Conservation (phyloP, 164 flowering plant genomes). For the Taxillus chinensis region DNA sequence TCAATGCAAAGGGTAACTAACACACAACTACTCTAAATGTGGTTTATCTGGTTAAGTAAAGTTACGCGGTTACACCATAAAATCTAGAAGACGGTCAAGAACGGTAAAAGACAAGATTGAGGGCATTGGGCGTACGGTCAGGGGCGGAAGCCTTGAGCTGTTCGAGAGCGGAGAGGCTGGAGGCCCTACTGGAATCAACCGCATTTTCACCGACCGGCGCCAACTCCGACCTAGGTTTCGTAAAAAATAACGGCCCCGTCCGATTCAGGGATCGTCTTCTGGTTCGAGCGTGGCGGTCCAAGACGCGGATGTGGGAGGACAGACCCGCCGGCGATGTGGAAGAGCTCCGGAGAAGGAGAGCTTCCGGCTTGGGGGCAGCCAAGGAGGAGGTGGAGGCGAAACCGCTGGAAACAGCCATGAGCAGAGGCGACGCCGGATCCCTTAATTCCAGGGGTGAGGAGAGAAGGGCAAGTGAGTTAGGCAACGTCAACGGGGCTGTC, state of each 20-base stretch:
- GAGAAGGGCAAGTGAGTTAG: neutral
- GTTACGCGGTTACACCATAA: too few relatives aligned
- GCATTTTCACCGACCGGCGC: conserved; percentile 16
- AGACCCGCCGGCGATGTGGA: conserved; percentile 14
- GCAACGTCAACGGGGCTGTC: neutral
- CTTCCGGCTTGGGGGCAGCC: conserved; percentile 47
- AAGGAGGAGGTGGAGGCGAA: conserved; percentile 21
- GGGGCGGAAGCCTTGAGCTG: conserved; percentile 74
- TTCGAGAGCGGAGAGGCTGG: conserved; percentile 72
- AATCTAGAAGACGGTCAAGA: too few relatives aligned
- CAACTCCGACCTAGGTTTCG: conserved; percentile 29
- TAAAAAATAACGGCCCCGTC: conserved; percentile 17
- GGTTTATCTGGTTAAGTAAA: too few relatives aligned
- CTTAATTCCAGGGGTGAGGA: neutral
- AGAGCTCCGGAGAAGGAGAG: conserved; percentile 20
- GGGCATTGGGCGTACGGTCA: conserved; percentile 40
- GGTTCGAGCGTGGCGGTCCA: conserved; percentile 16
- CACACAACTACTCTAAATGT: too few relatives aligned
- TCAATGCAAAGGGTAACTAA: too few relatives aligned
- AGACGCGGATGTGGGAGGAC: conserved; percentile 11
- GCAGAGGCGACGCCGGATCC: neutral
- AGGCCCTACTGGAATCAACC: conserved; percentile 17
- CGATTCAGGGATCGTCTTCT: conserved; percentile 9
- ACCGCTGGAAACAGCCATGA: conserved; percentile 60
- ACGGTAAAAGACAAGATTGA: neutral